Percentiles rank a stretch among this genome's conserved stretches.
Conservation (phyloP, 352 stramenopile species). For the Halophytophthora batemanensis region DNA sequence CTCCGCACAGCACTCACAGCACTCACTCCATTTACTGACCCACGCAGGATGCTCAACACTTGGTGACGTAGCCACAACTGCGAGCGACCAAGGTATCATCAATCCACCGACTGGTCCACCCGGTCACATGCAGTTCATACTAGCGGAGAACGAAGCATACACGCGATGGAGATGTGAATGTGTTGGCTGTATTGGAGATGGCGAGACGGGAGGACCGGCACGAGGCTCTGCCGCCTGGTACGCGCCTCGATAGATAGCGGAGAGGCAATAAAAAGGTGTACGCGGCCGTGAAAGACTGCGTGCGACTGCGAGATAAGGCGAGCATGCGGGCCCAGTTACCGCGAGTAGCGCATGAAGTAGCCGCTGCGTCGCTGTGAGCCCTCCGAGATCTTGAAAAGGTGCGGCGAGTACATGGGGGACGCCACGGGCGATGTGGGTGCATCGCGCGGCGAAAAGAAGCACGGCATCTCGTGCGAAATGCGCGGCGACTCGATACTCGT, state of each 20-base stretch:
- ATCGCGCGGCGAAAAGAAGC: slow-evolving; percentile 51
- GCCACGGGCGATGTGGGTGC: slow-evolving; percentile 30
- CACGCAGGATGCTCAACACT: too few species aligned
- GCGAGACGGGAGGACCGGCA: too few species aligned
- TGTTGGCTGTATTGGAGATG: too few species aligned
- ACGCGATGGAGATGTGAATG: too few species aligned
- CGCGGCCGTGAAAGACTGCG: not conserved
- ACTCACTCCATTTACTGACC: too few species aligned
- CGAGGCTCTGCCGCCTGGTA: not conserved
- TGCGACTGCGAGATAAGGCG: slow-evolving; percentile 15
- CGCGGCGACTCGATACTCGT: slow-evolving; percentile 25
- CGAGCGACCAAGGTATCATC: too few species aligned
- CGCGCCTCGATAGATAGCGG: too few species aligned
- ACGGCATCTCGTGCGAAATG: slow-evolving; percentile 49
- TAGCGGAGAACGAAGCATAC: too few species aligned
- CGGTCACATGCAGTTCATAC: too few species aligned
- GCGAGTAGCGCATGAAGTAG: slow-evolving; percentile 27
- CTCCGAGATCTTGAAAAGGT: slow-evolving; percentile 35
- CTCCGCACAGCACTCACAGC: too few species aligned
- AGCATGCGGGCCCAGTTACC: slow-evolving; percentile 10
- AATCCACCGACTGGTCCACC: too few species aligned
- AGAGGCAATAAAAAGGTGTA: not conserved
- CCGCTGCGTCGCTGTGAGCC: slow-evolving; percentile 14
- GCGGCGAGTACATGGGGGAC: slow-evolving; percentile 29
- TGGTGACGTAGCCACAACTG: too few species aligned